Conservation (phyloP, 2,329 filamentous ascomycete genomes). For the Colletotrichum costaricense region DNA sequence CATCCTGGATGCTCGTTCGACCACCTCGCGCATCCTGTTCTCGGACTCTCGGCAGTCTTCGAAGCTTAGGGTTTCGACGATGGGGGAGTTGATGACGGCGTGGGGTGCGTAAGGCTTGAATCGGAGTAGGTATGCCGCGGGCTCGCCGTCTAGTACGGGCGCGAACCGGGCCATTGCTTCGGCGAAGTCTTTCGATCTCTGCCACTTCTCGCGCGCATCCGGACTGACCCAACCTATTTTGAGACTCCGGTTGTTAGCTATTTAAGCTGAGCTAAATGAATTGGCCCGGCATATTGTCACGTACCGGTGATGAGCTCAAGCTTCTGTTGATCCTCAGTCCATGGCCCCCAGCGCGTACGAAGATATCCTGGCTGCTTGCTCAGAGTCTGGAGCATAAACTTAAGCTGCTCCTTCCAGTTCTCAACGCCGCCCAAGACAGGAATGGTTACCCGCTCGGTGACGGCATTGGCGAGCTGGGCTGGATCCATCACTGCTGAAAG, state of each 20-base stretch:
- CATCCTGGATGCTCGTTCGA: constrained; percentile 37
- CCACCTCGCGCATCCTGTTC: constrained; percentile 39
- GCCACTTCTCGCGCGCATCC: constrained; percentile 39
- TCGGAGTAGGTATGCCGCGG: constrained; percentile 39
- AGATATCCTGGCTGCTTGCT: constrained; percentile 42
- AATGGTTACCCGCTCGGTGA: constrained; percentile 38
- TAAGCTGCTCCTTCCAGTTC: constrained; percentile 43
- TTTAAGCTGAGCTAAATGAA: background rate
- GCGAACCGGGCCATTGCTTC: constrained; percentile 37
- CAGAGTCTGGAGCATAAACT: constrained; percentile 42
- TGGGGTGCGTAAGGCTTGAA: constrained; percentile 43
- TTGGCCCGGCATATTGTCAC: background rate
- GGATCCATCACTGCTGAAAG: constrained; percentile 24
- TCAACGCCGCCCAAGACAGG: constrained; percentile 40
- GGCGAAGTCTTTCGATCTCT: constrained; percentile 34
- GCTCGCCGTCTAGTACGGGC: constrained; percentile 38
- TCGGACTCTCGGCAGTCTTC: constrained; percentile 53
- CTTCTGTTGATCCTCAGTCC: constrained; percentile 41
- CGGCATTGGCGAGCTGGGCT: constrained; percentile 32
- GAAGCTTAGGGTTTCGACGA: constrained; percentile 54
- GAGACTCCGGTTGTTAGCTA: constrained; percentile 5
- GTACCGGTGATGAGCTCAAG: constrained; percentile 43
- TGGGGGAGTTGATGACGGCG: constrained; percentile 41
- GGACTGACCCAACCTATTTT: constrained; percentile 39
- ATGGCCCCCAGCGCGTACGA: constrained; percentile 43